Evolutionary conservation across 108 stramenopile genomes (phyloP).

Genomic region (Cyclotella atomus): DNA sequence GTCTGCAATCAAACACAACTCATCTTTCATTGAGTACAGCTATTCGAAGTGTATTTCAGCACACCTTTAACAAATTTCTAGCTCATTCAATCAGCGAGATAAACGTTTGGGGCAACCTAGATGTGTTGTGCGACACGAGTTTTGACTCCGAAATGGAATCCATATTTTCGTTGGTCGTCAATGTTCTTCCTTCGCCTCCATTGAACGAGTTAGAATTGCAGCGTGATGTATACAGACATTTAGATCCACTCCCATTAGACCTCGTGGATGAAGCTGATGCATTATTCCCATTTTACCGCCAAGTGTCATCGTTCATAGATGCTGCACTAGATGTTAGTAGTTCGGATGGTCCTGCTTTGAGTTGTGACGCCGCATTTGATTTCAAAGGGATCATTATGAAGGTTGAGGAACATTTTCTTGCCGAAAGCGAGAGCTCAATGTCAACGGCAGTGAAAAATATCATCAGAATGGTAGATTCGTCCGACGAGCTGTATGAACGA

Average conservation of each 20-base stretch:
- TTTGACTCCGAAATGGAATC: neutral
- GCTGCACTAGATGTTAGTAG: conserved; percentile 13
- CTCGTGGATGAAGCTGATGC: neutral
- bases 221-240: conserved; percentile 8
- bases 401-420: too few species aligned
- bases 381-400: neutral
- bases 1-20: conserved; percentile 17
- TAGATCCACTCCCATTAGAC: conserved; percentile 21
- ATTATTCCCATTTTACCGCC: conserved; percentile 28
- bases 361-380: neutral
- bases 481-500: neutral
- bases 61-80: conserved; percentile 27
- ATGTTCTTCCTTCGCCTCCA: conserved; percentile 6
- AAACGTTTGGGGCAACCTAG: conserved; percentile 27
- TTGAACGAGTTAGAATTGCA: conserved; percentile 20
- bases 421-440: too few species aligned
- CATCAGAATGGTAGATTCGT: neutral
- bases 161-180: conserved; percentile 12
- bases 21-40: conserved; percentile 23
- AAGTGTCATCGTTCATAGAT: conserved; percentile 27
- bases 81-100: conserved; percentile 22
- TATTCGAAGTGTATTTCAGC: conserved; percentile 15
- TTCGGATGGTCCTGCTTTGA: neutral
- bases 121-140: conserved; percentile 5
- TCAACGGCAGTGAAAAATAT: neutral